These are phyloP conservation scores for Macaranga tanarius DNA, from an alignment of 441 rosid genomes.

Conservation along the genomic window DNA sequence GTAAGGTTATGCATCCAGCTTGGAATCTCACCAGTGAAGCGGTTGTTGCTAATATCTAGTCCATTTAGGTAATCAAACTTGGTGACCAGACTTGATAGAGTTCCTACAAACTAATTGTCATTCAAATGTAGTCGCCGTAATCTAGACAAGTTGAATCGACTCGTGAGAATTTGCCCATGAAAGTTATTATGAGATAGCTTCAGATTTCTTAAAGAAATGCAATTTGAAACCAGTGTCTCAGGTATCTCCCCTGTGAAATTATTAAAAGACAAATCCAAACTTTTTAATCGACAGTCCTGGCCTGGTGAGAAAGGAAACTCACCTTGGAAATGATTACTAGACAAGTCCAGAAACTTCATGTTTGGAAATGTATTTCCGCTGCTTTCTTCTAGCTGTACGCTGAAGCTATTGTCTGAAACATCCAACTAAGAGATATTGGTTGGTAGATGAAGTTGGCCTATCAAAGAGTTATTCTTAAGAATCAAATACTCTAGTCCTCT, in stretches of 20 bases:
- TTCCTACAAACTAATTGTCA: neutral
- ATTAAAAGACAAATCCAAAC: slow-evolving; percentile 8
- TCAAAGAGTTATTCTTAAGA: neutral
- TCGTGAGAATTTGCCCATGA: neutral
- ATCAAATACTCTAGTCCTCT: neutral
- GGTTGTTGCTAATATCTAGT: neutral
- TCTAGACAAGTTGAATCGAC: neutral
- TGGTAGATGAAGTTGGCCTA: neutral
- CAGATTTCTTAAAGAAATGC: neutral
- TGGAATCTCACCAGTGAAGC: neutral
- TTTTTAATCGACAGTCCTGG: neutral
- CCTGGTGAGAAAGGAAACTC: neutral
- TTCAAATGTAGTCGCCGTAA: neutral
- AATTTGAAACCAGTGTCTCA: neutral
- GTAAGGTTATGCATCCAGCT: neutral
- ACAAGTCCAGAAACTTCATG: neutral
- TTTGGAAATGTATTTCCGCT: neutral
- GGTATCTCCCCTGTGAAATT: slow-evolving; percentile 1
- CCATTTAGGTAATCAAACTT: neutral
- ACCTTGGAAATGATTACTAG: neutral
- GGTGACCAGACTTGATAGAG: neutral
- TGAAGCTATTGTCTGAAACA: neutral
- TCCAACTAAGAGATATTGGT: neutral
- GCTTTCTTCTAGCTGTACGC: neutral
- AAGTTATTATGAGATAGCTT: slow-evolving; percentile 10